phyloP scores from a whole-genome alignment of 1,284 basidiomycete species.

The Irpex sp. region DNA sequence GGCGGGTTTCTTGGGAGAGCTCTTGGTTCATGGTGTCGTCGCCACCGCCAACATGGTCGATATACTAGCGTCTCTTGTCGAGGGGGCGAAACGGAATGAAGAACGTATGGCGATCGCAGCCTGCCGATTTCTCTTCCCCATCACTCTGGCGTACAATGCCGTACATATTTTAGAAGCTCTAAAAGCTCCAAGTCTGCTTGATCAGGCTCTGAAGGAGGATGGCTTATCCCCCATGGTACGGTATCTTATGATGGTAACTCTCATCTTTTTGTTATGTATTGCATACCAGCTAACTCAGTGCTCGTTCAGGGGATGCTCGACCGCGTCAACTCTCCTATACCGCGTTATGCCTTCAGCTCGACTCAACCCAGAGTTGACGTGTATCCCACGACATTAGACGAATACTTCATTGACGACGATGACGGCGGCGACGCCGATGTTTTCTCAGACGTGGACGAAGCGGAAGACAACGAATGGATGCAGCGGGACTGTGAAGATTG shows the following conservation, averaged over 20 bases:
- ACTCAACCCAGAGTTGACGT: constrained; percentile 19
- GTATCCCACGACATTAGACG: constrained; percentile 20
- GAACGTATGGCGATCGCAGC: constrained; percentile 18
- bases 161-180: constrained; percentile 20
- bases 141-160: constrained; percentile 22
- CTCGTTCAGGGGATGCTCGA: constrained; percentile 19
- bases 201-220: constrained; percentile 21
- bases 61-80: constrained; percentile 18
- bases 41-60: constrained; percentile 18
- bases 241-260: constrained; percentile 25
- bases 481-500: constrained; percentile 6
- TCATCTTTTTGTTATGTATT: background rate
- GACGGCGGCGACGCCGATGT: constrained; percentile 5
- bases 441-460: constrained; percentile 3
- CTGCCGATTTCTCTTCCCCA: constrained; percentile 20
- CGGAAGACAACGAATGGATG: constrained; percentile 1
- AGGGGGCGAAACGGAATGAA: constrained; percentile 13
- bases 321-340: constrained; percentile 19
- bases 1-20: constrained; percentile 21
- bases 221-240: constrained; percentile 23
- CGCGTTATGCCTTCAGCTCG: constrained; percentile 24
- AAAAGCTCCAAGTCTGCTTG: constrained; percentile 13
- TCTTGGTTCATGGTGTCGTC: constrained; percentile 23
- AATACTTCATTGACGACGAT: constrained; percentile 2
- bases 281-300: background rate